Evolutionary conservation across 139 green algal species (phyloP).

Genomic region (Asterochloris sp.): DNA sequence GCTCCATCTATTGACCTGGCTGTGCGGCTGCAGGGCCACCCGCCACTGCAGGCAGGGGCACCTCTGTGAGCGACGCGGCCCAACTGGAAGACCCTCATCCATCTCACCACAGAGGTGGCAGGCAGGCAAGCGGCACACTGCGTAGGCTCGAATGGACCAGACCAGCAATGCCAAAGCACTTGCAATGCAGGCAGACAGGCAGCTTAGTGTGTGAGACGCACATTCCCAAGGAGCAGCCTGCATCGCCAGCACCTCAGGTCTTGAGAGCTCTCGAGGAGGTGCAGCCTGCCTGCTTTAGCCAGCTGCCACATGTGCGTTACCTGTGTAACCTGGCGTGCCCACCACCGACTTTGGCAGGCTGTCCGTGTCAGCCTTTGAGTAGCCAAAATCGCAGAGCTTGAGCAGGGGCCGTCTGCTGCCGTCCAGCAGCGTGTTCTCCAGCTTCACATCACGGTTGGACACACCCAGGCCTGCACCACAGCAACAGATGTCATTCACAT

Average conservation of each 20-base stretch:
- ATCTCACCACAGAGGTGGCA: too few relatives aligned
- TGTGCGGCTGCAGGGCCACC: not conserved
- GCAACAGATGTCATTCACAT: too few relatives aligned
- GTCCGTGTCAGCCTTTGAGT: constrained; percentile 76
- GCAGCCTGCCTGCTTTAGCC: too few relatives aligned
- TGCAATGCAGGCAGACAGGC: too few relatives aligned
- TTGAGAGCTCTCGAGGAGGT: not conserved
- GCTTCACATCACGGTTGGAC: not conserved
- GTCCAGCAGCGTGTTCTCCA: constrained; percentile 79
- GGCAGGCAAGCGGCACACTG: too few relatives aligned
- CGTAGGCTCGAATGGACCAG: too few relatives aligned
- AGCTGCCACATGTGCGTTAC: not conserved
- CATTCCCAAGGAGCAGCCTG: not conserved
- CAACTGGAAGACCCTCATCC: too few relatives aligned
- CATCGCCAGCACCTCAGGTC: not conserved
- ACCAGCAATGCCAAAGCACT: too few relatives aligned
- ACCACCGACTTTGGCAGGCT: constrained; percentile 53
- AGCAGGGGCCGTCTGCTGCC: constrained; percentile 59
- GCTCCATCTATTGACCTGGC: not conserved
- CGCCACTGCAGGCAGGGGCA: not conserved
- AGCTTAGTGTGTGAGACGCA: too few relatives aligned
- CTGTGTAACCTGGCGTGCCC: constrained; percentile 57
- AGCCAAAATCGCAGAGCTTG: constrained; percentile 95
- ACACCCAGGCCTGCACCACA: too few relatives aligned
- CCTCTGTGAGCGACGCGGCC: too few relatives aligned